Conservation (phyloP, 352 stramenopile genomes). For the Pythium vanterpoolii region DNA sequence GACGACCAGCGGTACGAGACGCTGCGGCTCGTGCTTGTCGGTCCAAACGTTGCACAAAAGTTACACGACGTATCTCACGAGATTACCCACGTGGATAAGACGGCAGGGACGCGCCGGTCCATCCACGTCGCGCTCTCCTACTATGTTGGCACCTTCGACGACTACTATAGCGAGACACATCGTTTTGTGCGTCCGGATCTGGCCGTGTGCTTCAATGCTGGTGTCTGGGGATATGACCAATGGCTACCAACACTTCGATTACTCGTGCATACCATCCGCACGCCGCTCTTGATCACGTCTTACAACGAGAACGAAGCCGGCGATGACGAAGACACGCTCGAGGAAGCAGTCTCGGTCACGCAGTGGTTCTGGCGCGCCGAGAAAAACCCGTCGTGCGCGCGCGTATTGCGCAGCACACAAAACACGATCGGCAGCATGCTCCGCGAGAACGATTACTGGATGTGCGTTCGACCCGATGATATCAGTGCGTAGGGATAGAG, state of each 20-base stretch:
- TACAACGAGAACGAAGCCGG: conserved; percentile 82
- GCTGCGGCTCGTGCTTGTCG: conserved; percentile 65
- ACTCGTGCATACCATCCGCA: conserved; percentile 49
- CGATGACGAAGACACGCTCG: conserved; percentile 78
- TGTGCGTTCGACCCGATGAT: conserved; percentile 51
- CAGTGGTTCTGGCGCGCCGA: conserved; percentile 71
- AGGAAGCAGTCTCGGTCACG: conserved; percentile 39
- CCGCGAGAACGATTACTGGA: conserved; percentile 82
- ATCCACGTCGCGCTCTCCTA: conserved; percentile 55
- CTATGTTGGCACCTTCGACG: conserved; percentile 70
- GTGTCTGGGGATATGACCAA: conserved; percentile 87
- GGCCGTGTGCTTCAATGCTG: conserved; percentile 81
- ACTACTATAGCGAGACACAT: conserved; percentile 41
- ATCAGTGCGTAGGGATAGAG: not conserved
- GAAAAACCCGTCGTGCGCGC: conserved; percentile 60
- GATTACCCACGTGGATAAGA: conserved; percentile 5
- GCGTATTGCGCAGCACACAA: conserved; percentile 42
- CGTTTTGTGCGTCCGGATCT: conserved; percentile 53
- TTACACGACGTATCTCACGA: conserved; percentile 43
- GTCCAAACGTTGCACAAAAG: conserved; percentile 60
- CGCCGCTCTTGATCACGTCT: conserved; percentile 74
- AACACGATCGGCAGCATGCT: conserved; percentile 56
- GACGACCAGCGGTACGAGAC: conserved; percentile 28
- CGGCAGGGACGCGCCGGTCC: conserved; percentile 6
- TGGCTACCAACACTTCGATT: conserved; percentile 72